These are phyloP conservation scores for Trichoderma atrobrunneum DNA, from an alignment of 2,329 filamentous ascomycete species.

Conservation along the genomic window DNA sequence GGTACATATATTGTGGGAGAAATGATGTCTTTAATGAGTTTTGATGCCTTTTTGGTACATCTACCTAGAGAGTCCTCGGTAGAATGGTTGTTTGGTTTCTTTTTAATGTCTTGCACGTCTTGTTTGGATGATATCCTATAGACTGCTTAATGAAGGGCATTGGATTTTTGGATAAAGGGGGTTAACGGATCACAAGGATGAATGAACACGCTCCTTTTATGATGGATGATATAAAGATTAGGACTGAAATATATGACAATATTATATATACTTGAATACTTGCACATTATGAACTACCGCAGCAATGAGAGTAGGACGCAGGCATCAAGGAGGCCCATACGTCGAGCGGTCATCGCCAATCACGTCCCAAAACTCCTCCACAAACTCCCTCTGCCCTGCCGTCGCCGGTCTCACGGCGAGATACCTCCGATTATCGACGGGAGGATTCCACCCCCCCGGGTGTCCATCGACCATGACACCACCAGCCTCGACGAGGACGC, in stretches of 20 bases:
- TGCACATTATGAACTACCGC: not conserved
- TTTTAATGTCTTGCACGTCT: not conserved
- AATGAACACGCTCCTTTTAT: slow-evolving; percentile 12
- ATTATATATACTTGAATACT: not conserved
- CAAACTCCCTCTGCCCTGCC: not conserved
- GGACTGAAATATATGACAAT: not conserved
- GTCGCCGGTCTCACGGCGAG: not conserved
- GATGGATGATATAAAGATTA: not conserved
- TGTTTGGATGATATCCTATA: not conserved
- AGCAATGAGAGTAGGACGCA: not conserved
- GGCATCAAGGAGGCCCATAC: not conserved
- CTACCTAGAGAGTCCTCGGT: not conserved
- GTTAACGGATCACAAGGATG: not conserved
- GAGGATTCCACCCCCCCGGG: not conserved
- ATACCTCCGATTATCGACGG: not conserved
- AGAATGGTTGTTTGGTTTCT: not conserved
- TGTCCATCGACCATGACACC: slow-evolving; percentile 35
- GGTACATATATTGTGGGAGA: not conserved
- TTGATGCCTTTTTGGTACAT: not conserved
- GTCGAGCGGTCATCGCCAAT: not conserved
- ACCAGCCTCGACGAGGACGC: not conserved
- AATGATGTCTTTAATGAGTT: not conserved
- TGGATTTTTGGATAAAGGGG: not conserved
- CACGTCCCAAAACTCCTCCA: not conserved
- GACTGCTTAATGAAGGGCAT: not conserved